Conservation (phyloP, 306 rosid genomes). For the Urtica urens region DNA sequence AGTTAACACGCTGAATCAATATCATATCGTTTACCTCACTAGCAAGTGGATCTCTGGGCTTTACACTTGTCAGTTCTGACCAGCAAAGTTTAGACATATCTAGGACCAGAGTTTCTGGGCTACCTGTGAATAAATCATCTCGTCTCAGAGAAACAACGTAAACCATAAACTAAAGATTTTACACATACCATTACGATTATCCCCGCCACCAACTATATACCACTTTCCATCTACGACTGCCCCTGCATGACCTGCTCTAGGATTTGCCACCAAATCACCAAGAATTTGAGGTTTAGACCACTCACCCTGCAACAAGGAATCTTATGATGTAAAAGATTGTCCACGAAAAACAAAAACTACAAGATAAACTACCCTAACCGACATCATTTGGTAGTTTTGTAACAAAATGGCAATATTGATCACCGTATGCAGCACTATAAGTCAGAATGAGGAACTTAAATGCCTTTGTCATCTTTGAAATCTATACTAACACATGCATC, state of each 20-base stretch:
- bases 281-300: constrained; percentile 91
- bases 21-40: constrained; percentile 99
- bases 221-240: constrained; percentile 61
- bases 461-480: too few relatives aligned
- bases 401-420: too few relatives aligned
- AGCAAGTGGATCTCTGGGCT: constrained; percentile 84
- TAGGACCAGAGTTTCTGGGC: constrained; percentile 73
- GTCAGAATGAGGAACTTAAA: too few relatives aligned
- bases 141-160: not conserved
- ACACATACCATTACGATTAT: constrained; percentile 67
- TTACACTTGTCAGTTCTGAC: constrained; percentile 64
- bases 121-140: constrained; percentile 42
- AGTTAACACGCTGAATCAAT: too few relatives aligned
- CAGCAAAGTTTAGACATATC: constrained; percentile 89
- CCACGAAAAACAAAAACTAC: not conserved
- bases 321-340: constrained; percentile 19
- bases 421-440: too few relatives aligned
- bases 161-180: constrained; percentile 2
- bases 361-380: not conserved
- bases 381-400: not conserved
- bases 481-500: too few relatives aligned
- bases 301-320: constrained; percentile 54
- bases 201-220: constrained; percentile 96
- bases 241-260: constrained; percentile 97
- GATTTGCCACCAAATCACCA: constrained; percentile 70